Percentiles rank a stretch among this genome's conserved stretches.
Conservation (phyloP, 257 asterid genomes). For the Capsicum chinense region DNA sequence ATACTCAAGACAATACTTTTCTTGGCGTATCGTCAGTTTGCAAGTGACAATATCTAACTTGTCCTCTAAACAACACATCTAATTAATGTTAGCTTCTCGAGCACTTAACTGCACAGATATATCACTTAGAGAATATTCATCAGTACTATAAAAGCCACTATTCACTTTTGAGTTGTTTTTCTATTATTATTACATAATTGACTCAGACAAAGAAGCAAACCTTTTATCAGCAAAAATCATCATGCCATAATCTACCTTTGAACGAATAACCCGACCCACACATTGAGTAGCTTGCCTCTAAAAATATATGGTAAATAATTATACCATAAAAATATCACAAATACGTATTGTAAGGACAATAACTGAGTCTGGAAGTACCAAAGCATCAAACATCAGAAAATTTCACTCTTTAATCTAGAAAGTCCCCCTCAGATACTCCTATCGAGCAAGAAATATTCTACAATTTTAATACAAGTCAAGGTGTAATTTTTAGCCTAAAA, state of each 20-base stretch:
- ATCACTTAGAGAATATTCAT: too few species aligned
- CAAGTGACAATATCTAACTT: not conserved
- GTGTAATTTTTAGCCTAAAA: not conserved
- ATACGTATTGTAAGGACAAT: not conserved
- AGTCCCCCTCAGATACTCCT: conserved; percentile 90
- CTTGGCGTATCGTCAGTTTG: not conserved
- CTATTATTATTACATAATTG: not conserved
- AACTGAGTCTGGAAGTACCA: conserved; percentile 59
- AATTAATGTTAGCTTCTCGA: not conserved
- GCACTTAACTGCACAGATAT: not conserved
- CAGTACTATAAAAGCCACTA: not conserved
- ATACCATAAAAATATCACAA: not conserved
- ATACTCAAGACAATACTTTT: not conserved
- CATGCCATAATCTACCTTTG: conserved; percentile 99
- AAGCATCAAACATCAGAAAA: conserved; percentile 91
- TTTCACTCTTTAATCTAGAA: conserved; percentile 98
- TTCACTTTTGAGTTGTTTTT: not conserved
- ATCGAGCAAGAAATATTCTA: conserved; percentile 90
- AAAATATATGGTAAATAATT: conserved; percentile 13
- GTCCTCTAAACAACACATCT: not conserved
- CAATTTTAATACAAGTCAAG: conserved; percentile 33
- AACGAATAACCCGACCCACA: conserved; percentile 97
- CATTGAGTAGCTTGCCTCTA: conserved; percentile 99
- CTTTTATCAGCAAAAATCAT: conserved; percentile 99
- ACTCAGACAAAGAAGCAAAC: conserved; percentile 42